phyloP scores from a whole-genome alignment of 495 filamentous ascomycete genomes.

The Penicillium ucsense region DNA sequence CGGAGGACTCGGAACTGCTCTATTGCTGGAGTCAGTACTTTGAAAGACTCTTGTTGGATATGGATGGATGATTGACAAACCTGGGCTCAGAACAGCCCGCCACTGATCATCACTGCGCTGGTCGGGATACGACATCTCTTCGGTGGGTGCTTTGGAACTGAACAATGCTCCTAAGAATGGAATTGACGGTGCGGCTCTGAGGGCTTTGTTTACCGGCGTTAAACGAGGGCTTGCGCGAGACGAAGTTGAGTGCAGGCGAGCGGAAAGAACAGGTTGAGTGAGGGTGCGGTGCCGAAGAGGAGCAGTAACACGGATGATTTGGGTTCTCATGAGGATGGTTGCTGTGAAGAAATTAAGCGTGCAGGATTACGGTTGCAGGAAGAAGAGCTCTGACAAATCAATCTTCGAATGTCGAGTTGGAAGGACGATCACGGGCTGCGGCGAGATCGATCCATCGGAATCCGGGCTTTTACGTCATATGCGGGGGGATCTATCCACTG shows the following conservation, averaged over 20 bases:
- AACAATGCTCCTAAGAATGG: conserved; percentile 78
- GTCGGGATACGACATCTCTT: conserved; percentile 65
- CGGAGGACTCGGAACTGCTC: conserved; percentile 93
- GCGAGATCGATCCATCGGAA: not conserved
- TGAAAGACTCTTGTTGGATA: not conserved
- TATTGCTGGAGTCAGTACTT: conserved; percentile 23
- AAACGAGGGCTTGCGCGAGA: conserved; percentile 20
- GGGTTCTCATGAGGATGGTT: conserved; percentile 14
- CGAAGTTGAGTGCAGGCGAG: conserved; percentile 13
- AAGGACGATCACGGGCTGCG: too few species aligned
- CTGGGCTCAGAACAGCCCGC: conserved; percentile 70
- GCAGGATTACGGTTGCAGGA: too few species aligned
- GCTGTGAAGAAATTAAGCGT: not conserved
- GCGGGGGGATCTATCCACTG: conserved; percentile 10
- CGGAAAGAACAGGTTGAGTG: conserved; percentile 18
- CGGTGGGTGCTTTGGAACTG: conserved; percentile 40
- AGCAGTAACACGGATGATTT: conserved; percentile 40
- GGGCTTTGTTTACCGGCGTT: conserved; percentile 24
- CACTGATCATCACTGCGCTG: conserved; percentile 76
- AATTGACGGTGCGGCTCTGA: conserved; percentile 57
- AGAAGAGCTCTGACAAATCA: too few species aligned
- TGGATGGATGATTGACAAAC: conserved; percentile 28
- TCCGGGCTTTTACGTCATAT: conserved; percentile 17
- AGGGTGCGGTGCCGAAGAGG: conserved; percentile 15
- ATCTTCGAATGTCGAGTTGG: not conserved